These are phyloP conservation scores for Nothomitra cinnamomea DNA, from an alignment of 2,329 filamentous ascomycete species.

Conservation along the genomic window DNA sequence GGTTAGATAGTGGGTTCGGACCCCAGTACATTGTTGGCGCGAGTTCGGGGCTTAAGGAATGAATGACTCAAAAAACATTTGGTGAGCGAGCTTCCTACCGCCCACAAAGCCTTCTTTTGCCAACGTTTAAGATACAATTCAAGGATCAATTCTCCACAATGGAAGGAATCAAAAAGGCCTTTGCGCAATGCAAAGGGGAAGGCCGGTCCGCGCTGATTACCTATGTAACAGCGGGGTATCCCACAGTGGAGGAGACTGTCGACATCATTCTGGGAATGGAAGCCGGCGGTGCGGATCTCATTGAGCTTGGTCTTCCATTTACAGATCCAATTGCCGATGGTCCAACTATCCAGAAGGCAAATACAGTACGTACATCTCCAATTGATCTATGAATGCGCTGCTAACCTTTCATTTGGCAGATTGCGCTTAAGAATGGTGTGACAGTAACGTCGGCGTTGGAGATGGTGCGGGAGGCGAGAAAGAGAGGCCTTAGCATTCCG, in stretches of 20 bases:
- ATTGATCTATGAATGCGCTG: background rate
- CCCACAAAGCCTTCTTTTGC: too few relatives aligned
- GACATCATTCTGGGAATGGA: slow-evolving; percentile 80
- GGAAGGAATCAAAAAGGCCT: slow-evolving; percentile 38
- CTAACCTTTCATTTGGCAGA: slow-evolving; percentile 17
- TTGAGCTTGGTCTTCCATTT: slow-evolving; percentile 91
- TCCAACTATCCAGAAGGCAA: slow-evolving; percentile 88
- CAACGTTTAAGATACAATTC: background rate
- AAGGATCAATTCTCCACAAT: slow-evolving; percentile 21
- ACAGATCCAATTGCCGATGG: slow-evolving; percentile 97
- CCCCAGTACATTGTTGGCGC: too few relatives aligned
- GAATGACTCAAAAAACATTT: too few relatives aligned
- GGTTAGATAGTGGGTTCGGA: too few relatives aligned
- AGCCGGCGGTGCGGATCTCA: slow-evolving; percentile 87
- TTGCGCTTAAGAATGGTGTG: slow-evolving; percentile 76
- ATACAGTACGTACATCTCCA: slow-evolving; percentile 42
- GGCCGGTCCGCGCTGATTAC: slow-evolving; percentile 64
- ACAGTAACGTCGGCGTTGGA: slow-evolving; percentile 63
- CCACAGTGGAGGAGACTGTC: slow-evolving; percentile 63
- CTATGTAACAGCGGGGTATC: slow-evolving; percentile 91
- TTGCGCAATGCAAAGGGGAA: slow-evolving; percentile 39
- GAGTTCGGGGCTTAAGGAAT: too few relatives aligned
- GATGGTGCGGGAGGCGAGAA: slow-evolving; percentile 68
- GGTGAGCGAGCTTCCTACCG: too few relatives aligned
- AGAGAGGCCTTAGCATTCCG: slow-evolving; percentile 60